Evolutionary conservation across 371 early-diverging fungal species (phyloP), one percentile per base, ranked within the genome.

Genomic region (Nematocida sp.): DNA sequence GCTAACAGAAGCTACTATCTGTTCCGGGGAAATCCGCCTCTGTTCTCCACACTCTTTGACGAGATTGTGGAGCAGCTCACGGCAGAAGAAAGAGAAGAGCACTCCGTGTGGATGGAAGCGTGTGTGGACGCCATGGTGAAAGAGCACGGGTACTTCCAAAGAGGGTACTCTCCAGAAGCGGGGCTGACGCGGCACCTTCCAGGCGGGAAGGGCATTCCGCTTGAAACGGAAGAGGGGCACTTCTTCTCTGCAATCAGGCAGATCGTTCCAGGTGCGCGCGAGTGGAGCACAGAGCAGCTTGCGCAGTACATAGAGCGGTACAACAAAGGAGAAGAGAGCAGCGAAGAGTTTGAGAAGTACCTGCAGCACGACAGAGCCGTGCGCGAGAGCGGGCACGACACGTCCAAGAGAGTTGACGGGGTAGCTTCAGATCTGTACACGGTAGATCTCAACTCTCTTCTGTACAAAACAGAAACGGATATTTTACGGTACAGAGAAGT

Each of bases 311-410:
- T 70, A 32, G 80, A 58, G 15, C 49, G 32, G 74, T 65, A 76
- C 43, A 65, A 65, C 76, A 38, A 11, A 25, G 76, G 57, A 65
- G 76, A 64, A 15, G 54, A 19, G 23, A 8, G n/a, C 3, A 25
- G 21, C 7, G 34, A 36, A 17, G 37, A 43, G 38, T 41, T 65
- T 7, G 76, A 65, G 50, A 79, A 83, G 13, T 83, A 83, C 46
- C 51, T 62, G 0, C 65, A 57, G 0, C 64, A 67, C 29, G 46
- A 51, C 84, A 82, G 40, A 29, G 63, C 91, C 0, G 91, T 87
- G 17, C 90, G 92, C 1, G 92, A 93, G 79, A 85, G 88, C n/a
- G 94, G 93, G 2, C 89, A 89, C 89, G 92, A 92, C 80, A 91
- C 87, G 76, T 86, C 88, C 17, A 84, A 87, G 2, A 85, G 91